Percentiles rank a stretch among this genome's conserved stretches.
phyloP scores from a whole-genome alignment of 2,329 filamentous ascomycete species.

The Aspergillus novofumigatus region DNA sequence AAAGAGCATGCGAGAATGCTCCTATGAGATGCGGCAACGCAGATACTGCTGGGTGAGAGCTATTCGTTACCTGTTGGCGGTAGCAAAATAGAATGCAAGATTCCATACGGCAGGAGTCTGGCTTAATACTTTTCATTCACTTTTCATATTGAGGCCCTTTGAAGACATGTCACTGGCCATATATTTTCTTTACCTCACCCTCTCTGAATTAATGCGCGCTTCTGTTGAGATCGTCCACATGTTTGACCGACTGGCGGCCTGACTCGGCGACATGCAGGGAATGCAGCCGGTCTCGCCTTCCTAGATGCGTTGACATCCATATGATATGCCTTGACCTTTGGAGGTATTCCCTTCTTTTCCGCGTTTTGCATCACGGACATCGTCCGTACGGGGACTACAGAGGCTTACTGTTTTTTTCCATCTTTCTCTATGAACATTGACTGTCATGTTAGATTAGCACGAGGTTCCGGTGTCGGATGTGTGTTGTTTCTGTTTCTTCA shows the following conservation, averaged over 20 bases:
- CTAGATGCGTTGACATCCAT: conserved; percentile 6
- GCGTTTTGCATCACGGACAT: neutral
- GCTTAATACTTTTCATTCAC: conserved; percentile 3
- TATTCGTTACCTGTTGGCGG: neutral
- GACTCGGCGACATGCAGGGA: conserved; percentile 33
- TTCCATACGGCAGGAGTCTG: neutral
- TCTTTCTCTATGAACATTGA: conserved; percentile 5
- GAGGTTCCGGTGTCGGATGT: conserved; percentile 18
- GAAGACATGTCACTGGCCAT: conserved; percentile 7
- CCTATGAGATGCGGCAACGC: neutral
- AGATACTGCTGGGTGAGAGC: neutral
- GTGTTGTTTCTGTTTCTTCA: conserved; percentile 4
- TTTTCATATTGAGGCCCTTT: neutral
- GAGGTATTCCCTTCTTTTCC: conserved; percentile 4
- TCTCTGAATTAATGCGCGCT: conserved; percentile 11
- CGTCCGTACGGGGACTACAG: neutral
- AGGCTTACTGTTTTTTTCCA: neutral
- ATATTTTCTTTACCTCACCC: conserved; percentile 2
- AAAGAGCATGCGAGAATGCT: neutral
- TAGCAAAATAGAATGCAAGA: conserved; percentile 1
- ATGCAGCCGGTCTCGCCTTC: conserved; percentile 24
- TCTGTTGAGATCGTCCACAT: conserved; percentile 6
- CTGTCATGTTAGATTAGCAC: conserved; percentile 15
- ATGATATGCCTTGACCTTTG: conserved; percentile 11
- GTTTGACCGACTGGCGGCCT: conserved; percentile 10